Evolutionary conservation across 2,329 filamentous ascomycete species (phyloP), one percentile per base, ranked within the genome.

Genomic region (Aureobasidium sp.): DNA sequence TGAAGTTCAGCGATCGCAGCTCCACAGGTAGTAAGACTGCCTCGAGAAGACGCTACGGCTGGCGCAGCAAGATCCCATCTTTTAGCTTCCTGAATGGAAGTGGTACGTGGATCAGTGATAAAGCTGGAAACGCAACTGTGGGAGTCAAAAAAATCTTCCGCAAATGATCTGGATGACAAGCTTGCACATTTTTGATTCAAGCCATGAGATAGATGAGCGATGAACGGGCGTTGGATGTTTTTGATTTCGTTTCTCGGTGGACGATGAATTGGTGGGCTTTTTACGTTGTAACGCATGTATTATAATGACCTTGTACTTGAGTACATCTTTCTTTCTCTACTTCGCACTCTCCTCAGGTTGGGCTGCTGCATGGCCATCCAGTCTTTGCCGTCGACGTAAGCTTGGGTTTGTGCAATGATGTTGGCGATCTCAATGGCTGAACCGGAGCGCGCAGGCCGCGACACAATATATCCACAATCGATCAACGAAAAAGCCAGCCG

Each of bases 1-100:
- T 96, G 67, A 87, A 86, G 72, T 79, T 75, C 73, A 68, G 66
- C 62, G 68, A 66, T 29, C 57, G 61, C n/a, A 65, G 66, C 17
- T 53, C 48, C 14, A 39, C 39, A 31, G 60, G 60, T 14, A 55
- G 49, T 56, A 55, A 53, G 48, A 56, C 39, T 62, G 17, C 48
- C 29, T 55, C 49, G 12, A 62, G 60, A 62, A 62, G 42, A 62
- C 49, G 48, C 27, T 37, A 55, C 29, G 60, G 60, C 14, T 62
- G 60, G 60, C 48, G 49, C 31, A 56, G 60, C 42, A 62, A 62
- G 60, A 25, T 62, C 9, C 36, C 37, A 20, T 37, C 31, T 9
- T 51, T 51, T 20, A 53, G 42, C 22, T 62, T 53, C 20, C 27
- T 61, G 15, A 20, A 42, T 14, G 60, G 49, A 7, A 47, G 37